A percentile compares a stretch with the other conserved stretches of the same genome.
These are phyloP conservation scores for Luffa acutangula DNA, from an alignment of 306 rosid genomes.

Conservation along the genomic window DNA sequence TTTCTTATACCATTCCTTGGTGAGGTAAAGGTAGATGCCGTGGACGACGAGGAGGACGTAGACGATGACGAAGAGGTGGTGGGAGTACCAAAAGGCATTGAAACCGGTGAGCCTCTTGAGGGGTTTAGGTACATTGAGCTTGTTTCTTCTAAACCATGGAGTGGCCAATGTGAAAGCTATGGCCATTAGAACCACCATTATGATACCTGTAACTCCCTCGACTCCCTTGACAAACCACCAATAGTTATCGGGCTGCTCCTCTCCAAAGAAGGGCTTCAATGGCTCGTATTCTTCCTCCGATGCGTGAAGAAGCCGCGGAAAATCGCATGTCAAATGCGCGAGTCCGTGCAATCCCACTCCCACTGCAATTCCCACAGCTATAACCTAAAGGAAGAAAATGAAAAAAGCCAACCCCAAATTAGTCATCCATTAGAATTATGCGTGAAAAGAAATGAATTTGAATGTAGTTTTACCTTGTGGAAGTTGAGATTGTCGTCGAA, in stretches of 20 bases:
- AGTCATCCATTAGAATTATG: not conserved
- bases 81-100: conserved; percentile 63
- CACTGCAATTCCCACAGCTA: conserved; percentile 21
- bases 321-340: conserved; percentile 42
- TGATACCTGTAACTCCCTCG: conserved; percentile 33
- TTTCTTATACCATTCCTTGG: conserved; percentile 41
- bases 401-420: not conserved
- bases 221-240: conserved; percentile 50
- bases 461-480: conserved; percentile 22
- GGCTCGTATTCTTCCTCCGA: conserved; percentile 24
- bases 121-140: conserved; percentile 36
- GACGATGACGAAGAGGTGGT: conserved; percentile 47
- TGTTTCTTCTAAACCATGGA: conserved; percentile 55
- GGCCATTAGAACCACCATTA: conserved; percentile 43
- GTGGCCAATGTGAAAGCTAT: conserved; percentile 49
- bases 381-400: not conserved
- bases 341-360: conserved; percentile 43
- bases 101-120: conserved; percentile 44
- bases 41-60: conserved; percentile 44
- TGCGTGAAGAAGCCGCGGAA: conserved; percentile 35
- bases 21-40: conserved; percentile 33
- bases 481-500: conserved; percentile 52
- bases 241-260: conserved; percentile 29
- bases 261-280: conserved; percentile 30
- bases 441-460: not conserved